A percentile compares a stretch with the other conserved stretches of the same genome.
Evolutionary conservation across 139 green algal species (phyloP).

Genomic region (Micractinium conductrix): DNA sequence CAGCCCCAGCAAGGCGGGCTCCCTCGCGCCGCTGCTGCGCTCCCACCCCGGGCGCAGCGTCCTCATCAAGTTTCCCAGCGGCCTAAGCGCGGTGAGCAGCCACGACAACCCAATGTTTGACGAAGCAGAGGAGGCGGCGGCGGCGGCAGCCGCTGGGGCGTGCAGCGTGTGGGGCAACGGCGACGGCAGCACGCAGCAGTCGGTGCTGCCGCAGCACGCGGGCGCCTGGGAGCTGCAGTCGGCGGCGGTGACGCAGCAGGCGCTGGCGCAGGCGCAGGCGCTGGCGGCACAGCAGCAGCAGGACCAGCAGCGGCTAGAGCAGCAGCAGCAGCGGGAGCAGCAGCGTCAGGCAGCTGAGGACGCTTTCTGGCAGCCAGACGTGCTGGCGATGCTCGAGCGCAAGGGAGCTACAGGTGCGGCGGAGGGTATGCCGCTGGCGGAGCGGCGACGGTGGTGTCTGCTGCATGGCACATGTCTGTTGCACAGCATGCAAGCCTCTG

Average conservation of each 20-base stretch:
- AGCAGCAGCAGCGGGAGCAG: not conserved
- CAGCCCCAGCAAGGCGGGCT: constrained; percentile 23
- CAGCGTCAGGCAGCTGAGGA: constrained; percentile 13
- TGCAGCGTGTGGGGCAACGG: no score
- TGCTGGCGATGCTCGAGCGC: constrained; percentile 16
- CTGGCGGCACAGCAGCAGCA: no score
- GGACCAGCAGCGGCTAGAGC: not conserved
- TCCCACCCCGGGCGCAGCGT: not conserved
- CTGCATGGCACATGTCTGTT: not conserved
- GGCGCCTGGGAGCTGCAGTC: constrained; percentile 30
- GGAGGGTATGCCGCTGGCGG: not conserved
- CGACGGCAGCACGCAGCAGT: constrained; percentile 1
- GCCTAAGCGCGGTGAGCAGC: constrained; percentile 4
- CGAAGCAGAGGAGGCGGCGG: no score
- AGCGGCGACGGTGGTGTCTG: not conserved
- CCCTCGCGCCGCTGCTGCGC: constrained; percentile 22
- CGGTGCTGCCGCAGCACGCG: constrained; percentile 25
- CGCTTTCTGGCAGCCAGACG: not conserved
- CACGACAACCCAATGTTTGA: constrained; percentile 36
- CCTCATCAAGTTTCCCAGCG: constrained; percentile 25
- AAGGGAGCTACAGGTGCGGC: constrained; percentile 20
- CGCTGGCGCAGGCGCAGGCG: constrained; percentile 12
- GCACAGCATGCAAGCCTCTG: not conserved
- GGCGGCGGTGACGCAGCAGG: constrained; percentile 14
- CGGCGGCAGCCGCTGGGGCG: not conserved